Conservation (phyloP, 352 stramenopile genomes). For the Pythium insidiosum region DNA sequence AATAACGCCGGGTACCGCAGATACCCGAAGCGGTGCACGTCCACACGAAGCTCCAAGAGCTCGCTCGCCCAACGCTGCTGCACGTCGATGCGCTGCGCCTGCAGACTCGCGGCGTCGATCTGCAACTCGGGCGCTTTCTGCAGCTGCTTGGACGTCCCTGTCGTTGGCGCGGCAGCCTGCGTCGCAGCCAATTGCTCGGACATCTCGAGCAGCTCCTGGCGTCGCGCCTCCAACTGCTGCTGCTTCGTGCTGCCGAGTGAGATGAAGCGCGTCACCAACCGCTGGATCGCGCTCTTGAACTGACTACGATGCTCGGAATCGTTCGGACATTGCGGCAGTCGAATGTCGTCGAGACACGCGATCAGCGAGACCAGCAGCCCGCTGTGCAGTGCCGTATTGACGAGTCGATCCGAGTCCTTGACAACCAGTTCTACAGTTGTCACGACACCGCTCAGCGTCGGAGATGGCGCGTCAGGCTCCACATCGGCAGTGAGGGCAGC, state of each 20-base stretch:
- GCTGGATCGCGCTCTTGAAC: no score
- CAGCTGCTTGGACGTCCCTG: background rate
- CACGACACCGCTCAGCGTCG: background rate
- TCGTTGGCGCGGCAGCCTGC: background rate
- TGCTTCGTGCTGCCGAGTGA: slow-evolving; percentile 12
- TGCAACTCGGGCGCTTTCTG: background rate
- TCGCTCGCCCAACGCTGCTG: slow-evolving; percentile 28
- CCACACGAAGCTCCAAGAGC: slow-evolving; percentile 32
- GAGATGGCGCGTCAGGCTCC: slow-evolving; percentile 21
- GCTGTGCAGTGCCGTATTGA: slow-evolving; percentile 26
- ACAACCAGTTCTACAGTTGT: background rate
- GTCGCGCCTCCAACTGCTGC: background rate
- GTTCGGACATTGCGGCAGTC: slow-evolving; percentile 10
- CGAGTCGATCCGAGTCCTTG: slow-evolving; percentile 27
- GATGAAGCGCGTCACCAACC: slow-evolving; percentile 29
- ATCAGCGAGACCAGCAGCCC: slow-evolving; percentile 34
- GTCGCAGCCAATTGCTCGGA: slow-evolving; percentile 9
- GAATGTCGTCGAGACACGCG: slow-evolving; percentile 29
- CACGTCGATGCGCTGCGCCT: slow-evolving; percentile 18
- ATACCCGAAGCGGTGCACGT: slow-evolving; percentile 42
- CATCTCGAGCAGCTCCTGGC: slow-evolving; percentile 8
- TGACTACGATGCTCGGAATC: slow-evolving; percentile 12
- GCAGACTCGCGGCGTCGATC: slow-evolving; percentile 7
- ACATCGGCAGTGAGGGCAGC: slow-evolving; percentile 21
- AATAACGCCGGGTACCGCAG: slow-evolving; percentile 35